Base-by-base conservation (phyloP, 306 rosid species). In the Prunus mongolica region DNA sequence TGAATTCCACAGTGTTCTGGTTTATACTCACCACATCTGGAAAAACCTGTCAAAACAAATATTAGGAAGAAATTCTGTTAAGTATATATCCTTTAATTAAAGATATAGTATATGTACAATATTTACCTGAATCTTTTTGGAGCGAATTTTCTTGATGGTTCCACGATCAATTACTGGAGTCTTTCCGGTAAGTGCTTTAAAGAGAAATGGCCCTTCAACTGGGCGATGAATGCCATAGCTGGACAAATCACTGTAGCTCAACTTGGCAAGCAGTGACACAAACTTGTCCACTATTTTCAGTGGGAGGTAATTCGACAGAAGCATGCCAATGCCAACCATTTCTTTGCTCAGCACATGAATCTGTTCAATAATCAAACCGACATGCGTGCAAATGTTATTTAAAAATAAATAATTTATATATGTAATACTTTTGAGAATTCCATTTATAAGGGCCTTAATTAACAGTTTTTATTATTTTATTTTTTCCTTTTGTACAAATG, bases 161-260 rank as follows among this genome's bases (percentile, higher is more conserved):
- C 94, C 91, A 44, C 87, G 83, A 44, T 89, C 91, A 10, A 89
- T 51, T 6, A 87, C 79, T 0, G 86, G 84, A 49, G 86, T 74
- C 34, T 81, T 86, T 25, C 94, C 84, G 0, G 71, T 67, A 15
- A 46, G 2, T 6, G 56, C 10, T 79, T 89, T 84, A 0, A 76
- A 78, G n/a, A 9, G 50, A 32, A 93, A 86, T 12, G 97, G 96
- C 9, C 97, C 97, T 72, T 84, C 83, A 0, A 7, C 24, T 0
- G 97, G 96, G 66, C 78, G 79, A 0, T 1, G 18, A 2, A 93
- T 70, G 15, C 97, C 96, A 30, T 56, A 82, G 4, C 74, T 75
- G 19, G 84, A 77, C 13, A 84, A 16, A 66, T 90, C 89, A 27
- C 91, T 87, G 27, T 83, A 88, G 5, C 61, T 27, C 2, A 90